These are phyloP conservation scores for Cladosporium sp. DNA, from an alignment of 2,329 filamentous ascomycete genomes.

Conservation along the genomic window DNA sequence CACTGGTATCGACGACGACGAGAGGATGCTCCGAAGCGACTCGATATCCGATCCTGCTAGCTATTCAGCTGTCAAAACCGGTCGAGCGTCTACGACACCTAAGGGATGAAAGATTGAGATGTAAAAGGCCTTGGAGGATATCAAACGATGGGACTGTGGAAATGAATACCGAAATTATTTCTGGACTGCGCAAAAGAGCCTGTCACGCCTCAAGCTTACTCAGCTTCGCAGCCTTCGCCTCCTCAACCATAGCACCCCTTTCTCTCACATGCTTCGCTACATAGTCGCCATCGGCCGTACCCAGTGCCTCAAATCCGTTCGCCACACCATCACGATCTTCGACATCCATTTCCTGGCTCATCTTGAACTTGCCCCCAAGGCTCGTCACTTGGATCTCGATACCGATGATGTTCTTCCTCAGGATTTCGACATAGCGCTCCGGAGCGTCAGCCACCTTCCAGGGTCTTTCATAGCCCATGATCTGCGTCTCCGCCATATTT, in stretches of 20 bases:
- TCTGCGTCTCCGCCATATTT: conserved; percentile 44
- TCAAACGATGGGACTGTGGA: no score
- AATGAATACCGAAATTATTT: no score
- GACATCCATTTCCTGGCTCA: conserved; percentile 56
- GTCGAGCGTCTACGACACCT: no score
- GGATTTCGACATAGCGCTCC: conserved; percentile 49
- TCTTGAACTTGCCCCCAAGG: conserved; percentile 61
- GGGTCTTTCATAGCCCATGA: conserved; percentile 52
- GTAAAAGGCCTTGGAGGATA: no score
- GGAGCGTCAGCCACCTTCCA: conserved; percentile 59
- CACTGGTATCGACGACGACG: neutral
- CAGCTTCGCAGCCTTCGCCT: neutral
- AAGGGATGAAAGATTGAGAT: no score
- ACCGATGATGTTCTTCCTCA: conserved; percentile 25
- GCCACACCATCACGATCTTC: conserved; percentile 55
- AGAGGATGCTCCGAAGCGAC: neutral
- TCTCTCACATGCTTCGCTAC: conserved; percentile 2
- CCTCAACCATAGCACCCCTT: neutral
- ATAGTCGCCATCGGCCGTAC: conserved; percentile 29
- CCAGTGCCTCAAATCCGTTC: conserved; percentile 48
- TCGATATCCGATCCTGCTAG: no score
- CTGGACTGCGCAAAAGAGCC: no score
- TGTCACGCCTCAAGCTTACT: no score
- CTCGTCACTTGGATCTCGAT: conserved; percentile 54
- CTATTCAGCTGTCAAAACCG: no score